These are phyloP conservation scores for Xylariaceae sp. DNA, from an alignment of 2,329 filamentous ascomycete genomes.

Conservation along the genomic window DNA sequence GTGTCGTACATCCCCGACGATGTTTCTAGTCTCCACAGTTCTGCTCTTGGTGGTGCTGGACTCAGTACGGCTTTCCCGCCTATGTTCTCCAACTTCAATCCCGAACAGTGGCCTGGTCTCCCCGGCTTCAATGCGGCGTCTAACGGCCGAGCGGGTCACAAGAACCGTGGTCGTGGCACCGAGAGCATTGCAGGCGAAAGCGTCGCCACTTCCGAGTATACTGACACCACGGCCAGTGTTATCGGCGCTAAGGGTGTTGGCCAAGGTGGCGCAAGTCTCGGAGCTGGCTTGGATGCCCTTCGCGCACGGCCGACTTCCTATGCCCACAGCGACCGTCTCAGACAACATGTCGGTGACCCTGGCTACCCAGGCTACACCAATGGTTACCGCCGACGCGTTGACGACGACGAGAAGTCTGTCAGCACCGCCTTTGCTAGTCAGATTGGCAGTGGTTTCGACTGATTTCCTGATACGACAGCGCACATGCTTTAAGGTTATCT, in stretches of 20 bases:
- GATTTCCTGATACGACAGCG: slow-evolving; percentile 21
- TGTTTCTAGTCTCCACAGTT: slow-evolving; percentile 92
- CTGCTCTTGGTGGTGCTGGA: slow-evolving; percentile 79
- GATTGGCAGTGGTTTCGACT: slow-evolving; percentile 55
- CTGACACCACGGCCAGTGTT: slow-evolving; percentile 74
- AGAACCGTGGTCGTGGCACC: slow-evolving; percentile 60
- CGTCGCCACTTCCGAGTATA: slow-evolving; percentile 83
- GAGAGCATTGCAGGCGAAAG: slow-evolving; percentile 88
- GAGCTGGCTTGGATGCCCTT: slow-evolving; percentile 68
- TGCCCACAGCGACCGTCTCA: slow-evolving; percentile 84
- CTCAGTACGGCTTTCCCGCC: slow-evolving; percentile 78
- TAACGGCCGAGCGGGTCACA: slow-evolving; percentile 58
- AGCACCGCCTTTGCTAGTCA: slow-evolving; percentile 97
- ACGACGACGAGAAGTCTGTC: slow-evolving; percentile 93
- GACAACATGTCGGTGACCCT: slow-evolving; percentile 77
- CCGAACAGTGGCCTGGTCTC: slow-evolving; percentile 82
- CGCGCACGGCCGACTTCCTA: slow-evolving; percentile 59
- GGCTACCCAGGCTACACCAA: slow-evolving; percentile 63
- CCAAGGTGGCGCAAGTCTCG: slow-evolving; percentile 83
- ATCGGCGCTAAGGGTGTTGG: slow-evolving; percentile 69
- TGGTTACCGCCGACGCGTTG: slow-evolving; percentile 65
- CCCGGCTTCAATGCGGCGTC: slow-evolving; percentile 52
- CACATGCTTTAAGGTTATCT: slow-evolving; percentile 10
- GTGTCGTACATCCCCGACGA: slow-evolving; percentile 96
- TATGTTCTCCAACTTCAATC: slow-evolving; percentile 90